phyloP scores from a whole-genome alignment of 768 basidiomycete species.

The Gloeopeniophorella convolvens region DNA sequence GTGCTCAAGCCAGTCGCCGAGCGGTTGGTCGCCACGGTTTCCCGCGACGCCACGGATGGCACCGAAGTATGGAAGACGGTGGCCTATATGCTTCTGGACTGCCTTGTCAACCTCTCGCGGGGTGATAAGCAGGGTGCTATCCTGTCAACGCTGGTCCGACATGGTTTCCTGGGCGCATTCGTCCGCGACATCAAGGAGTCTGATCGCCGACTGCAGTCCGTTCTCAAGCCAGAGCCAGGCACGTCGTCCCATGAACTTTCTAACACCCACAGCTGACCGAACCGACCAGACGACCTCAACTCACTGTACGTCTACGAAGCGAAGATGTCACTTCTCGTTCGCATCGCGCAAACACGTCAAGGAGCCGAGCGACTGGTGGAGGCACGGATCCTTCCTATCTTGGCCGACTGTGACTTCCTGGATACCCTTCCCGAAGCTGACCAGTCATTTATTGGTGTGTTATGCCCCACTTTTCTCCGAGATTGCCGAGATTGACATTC shows the following conservation, averaged over 20 bases:
- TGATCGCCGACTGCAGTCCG: slow-evolving; percentile 64
- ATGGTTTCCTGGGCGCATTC: slow-evolving; percentile 78
- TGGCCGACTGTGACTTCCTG: slow-evolving; percentile 83
- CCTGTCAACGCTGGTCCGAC: slow-evolving; percentile 50
- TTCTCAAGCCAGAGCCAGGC: slow-evolving; percentile 91
- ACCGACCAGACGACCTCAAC: slow-evolving; percentile 70
- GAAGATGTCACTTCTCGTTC: slow-evolving; percentile 84
- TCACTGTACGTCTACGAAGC: slow-evolving; percentile 91
- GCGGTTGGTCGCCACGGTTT: slow-evolving; percentile 60
- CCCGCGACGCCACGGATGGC: slow-evolving; percentile 91
- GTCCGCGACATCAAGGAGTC: slow-evolving; percentile 80
- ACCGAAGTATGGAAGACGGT: slow-evolving; percentile 97
- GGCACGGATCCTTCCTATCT: slow-evolving; percentile 60
- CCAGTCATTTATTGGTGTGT: slow-evolving; percentile 72
- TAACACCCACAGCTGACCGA: background rate
- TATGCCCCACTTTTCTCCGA: background rate
- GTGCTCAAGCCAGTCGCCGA: slow-evolving; percentile 67
- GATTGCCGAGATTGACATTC: slow-evolving; percentile 5
- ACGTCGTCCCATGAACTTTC: slow-evolving; percentile 20
- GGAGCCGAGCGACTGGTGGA: slow-evolving; percentile 86
- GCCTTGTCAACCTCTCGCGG: slow-evolving; percentile 65
- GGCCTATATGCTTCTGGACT: slow-evolving; percentile 85
- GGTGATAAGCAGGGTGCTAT: slow-evolving; percentile 62
- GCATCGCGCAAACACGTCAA: slow-evolving; percentile 72
- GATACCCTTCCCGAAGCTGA: slow-evolving; percentile 81